These are phyloP conservation scores for Claviceps capensis DNA, from an alignment of 2,329 filamentous ascomycete species.

Conservation along the genomic window DNA sequence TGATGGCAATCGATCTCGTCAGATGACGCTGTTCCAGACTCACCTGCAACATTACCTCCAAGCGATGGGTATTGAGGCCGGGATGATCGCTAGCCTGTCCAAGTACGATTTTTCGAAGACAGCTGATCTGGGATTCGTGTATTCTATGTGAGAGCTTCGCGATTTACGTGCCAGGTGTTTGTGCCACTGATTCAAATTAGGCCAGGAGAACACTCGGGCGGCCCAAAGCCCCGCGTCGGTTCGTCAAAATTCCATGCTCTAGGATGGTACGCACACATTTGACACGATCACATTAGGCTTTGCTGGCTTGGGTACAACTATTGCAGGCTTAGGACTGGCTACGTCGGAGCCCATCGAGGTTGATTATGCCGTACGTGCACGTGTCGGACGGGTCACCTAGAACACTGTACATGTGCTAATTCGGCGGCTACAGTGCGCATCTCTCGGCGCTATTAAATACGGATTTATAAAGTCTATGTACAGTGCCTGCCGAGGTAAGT, in stretches of 20 bases:
- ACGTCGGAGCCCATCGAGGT: conserved; percentile 45
- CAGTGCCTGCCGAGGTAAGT: conserved; percentile 38
- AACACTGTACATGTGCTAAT: background rate
- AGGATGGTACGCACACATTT: background rate
- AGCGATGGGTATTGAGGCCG: conserved; percentile 50
- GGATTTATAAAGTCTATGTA: conserved; percentile 48
- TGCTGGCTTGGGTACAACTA: conserved; percentile 54
- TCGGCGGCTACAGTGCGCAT: conserved; percentile 46
- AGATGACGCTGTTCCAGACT: conserved; percentile 43
- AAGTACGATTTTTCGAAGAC: conserved; percentile 77
- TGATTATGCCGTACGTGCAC: conserved; percentile 52
- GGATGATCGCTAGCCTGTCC: conserved; percentile 52
- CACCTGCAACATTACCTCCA: conserved; percentile 59
- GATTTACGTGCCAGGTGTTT: background rate
- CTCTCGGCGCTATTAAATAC: conserved; percentile 61
- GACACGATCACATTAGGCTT: conserved; percentile 38
- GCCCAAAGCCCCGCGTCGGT: conserved; percentile 18
- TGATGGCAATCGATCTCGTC: conserved; percentile 14
- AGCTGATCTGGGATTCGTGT: conserved; percentile 61
- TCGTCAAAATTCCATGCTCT: conserved; percentile 9
- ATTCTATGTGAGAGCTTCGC: conserved; percentile 54
- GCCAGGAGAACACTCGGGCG: conserved; percentile 21
- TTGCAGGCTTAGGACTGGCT: conserved; percentile 48
- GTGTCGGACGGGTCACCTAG: background rate
- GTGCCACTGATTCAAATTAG: conserved; percentile 10